Evolutionary conservation across 1,139 yeast species (phyloP).

Genomic region (Suhomyces yuchorum): DNA sequence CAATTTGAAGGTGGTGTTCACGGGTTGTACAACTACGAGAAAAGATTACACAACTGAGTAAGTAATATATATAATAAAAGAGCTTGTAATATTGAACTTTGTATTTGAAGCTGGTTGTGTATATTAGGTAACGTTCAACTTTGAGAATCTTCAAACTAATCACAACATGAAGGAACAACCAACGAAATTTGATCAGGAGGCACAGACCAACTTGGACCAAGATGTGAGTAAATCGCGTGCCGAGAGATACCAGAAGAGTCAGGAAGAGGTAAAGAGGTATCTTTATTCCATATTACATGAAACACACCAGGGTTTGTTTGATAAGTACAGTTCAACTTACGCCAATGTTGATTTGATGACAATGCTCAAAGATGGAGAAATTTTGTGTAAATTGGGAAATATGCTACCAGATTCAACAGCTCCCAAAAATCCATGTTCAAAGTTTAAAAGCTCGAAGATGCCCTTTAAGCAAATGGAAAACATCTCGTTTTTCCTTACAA

Average conservation of each 20-base stretch:
- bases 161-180: conserved; percentile 7
- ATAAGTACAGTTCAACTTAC: conserved; percentile 14
- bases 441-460: conserved; percentile 66
- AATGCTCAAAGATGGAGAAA: conserved; percentile 63
- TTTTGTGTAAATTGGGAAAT: conserved; percentile 55
- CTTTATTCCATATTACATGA: conserved; percentile 21
- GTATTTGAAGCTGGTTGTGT: neutral
- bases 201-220: conserved; percentile 56
- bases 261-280: conserved; percentile 51
- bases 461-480: conserved; percentile 92
- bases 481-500: conserved; percentile 67
- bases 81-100: neutral
- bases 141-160: neutral
- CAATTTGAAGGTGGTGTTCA: conserved; percentile 99
- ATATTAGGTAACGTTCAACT: neutral
- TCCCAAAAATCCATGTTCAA: conserved; percentile 39
- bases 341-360: conserved; percentile 45
- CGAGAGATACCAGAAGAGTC: conserved; percentile 49
- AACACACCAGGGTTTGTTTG: conserved; percentile 11
- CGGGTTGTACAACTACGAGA: conserved; percentile 95
- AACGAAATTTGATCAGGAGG: conserved; percentile 25
- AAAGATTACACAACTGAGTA: conserved; percentile 83
- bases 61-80: conserved; percentile 10
- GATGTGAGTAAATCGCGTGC: conserved; percentile 52
- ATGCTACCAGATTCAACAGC: conserved; percentile 29